A percentile compares a stretch with the other conserved stretches of the same genome.
Conservation (phyloP, 345 rosid species). For the Triadica sebifera region DNA sequence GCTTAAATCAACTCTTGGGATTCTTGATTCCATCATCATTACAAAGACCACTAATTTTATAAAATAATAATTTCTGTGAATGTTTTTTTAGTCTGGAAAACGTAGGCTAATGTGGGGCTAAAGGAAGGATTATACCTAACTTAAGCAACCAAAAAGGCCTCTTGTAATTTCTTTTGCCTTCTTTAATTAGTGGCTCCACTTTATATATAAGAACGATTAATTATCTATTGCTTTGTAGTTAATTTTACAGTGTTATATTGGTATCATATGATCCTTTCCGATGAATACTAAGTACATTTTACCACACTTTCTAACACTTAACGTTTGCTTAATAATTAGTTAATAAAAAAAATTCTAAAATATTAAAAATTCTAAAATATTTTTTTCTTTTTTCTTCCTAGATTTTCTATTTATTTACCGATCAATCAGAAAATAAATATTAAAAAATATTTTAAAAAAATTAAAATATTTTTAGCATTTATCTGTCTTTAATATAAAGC, state of each 20-base stretch:
- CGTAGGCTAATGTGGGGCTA: constrained; percentile 13
- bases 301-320: too few relatives aligned
- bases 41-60: constrained; percentile 19
- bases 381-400: too few relatives aligned
- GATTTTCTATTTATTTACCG: too few relatives aligned
- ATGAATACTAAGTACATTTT: too few relatives aligned
- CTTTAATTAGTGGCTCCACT: background rate
- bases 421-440: too few relatives aligned
- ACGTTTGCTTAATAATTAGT: too few relatives aligned
- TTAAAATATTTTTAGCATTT: too few relatives aligned
- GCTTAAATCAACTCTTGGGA: constrained; percentile 1
- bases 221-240: background rate
- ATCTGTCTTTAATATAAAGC: constrained; percentile 12
- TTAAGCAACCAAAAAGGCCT: background rate
- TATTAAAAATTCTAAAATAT: too few relatives aligned
- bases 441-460: too few relatives aligned
- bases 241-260: background rate
- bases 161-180: constrained; percentile 1
- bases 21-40: constrained; percentile 9
- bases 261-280: background rate
- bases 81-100: constrained; percentile 4
- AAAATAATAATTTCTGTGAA: too few relatives aligned
- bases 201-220: background rate
- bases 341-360: too few relatives aligned
- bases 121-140: constrained; percentile 17